These are phyloP conservation scores for Cercospora zeina DNA, from an alignment of 2,329 filamentous ascomycete species.

Conservation along the genomic window DNA sequence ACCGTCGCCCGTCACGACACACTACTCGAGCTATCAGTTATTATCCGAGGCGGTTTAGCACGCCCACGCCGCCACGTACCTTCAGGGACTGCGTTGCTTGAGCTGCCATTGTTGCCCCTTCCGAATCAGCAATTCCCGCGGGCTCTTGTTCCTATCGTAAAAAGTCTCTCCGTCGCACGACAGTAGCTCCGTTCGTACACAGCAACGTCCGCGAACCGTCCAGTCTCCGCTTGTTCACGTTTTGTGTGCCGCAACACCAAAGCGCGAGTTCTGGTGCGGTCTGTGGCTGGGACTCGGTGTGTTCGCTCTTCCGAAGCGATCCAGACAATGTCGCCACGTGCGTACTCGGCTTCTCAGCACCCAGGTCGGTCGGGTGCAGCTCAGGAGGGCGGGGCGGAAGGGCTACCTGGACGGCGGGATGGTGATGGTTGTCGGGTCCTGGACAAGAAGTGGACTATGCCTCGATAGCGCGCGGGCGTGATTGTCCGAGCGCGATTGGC, in stretches of 20 bases:
- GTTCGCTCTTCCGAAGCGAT: background rate
- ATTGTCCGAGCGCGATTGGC: constrained; percentile 6
- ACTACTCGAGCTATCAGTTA: constrained; percentile 45
- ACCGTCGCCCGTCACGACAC: constrained; percentile 98
- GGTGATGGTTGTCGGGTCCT: background rate
- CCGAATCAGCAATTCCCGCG: background rate
- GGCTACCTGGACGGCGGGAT: background rate
- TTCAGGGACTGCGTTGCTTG: constrained; percentile 85
- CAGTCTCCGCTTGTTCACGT: background rate
- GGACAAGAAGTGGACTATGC: background rate
- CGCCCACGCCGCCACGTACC: constrained; percentile 53
- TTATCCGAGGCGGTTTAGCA: background rate
- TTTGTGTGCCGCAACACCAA: background rate
- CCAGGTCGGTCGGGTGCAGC: background rate
- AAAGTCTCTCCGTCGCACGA: constrained; percentile 12
- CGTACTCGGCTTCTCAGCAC: background rate
- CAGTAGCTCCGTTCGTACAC: constrained; percentile 11
- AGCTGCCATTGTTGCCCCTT: constrained; percentile 17
- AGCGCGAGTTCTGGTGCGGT: background rate
- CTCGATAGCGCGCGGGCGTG: constrained; percentile 1
- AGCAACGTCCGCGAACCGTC: background rate
- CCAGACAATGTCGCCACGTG: background rate
- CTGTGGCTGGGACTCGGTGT: constrained; percentile 3
- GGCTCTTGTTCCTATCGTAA: constrained; percentile 9
- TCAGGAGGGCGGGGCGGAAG: background rate